Evolutionary conservation across 257 asterid genomes (phyloP), one percentile per base, ranked within the genome.

Genomic region (Penstemon newberryi): DNA sequence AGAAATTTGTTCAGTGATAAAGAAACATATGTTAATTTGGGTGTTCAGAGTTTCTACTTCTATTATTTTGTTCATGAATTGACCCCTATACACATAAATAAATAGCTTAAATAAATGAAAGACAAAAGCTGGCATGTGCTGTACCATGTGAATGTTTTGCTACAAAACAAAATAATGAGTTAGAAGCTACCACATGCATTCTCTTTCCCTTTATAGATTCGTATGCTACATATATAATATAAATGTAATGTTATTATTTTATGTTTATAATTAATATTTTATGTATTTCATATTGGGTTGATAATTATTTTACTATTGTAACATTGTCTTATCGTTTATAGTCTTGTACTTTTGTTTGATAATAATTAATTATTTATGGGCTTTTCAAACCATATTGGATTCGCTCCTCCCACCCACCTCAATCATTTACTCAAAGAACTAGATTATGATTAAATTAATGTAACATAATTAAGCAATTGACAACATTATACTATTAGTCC

Each of bases 81-180:
- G 60, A 66, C 33, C 33, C 33, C 33, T 25, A 25, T 25, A 25
- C 33, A 25, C 33, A 25, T 25, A 25, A 25, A 25, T 25, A 25
- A 25, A 25, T 25, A 25, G 54, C 54, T 49, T 1, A 49, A 49
- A 49, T 10, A 66, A 59, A 25, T 54, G 53, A 60, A 55, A 13
- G 33, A 66, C 66, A 56, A 73, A 62, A 39, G 69, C 46, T 44
- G 61, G 74, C 76, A 72, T 69, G 81, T 71, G 78, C 42, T 47
- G 13, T 59, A 58, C 67, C 81, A 73, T 80, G 79, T 70, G 73
- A 56, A 60, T 46, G 25, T 63, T 40, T 57, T 43, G 77, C 77
- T 69, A 66, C 57, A 51, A 80, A 70, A 73, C 77, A 66, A 76
- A 65, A 66, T 7, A 71, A 41, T 33, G 36, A 70, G 54, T 9